Conservation (phyloP, 208 protist species). For the Acanthamoeba culbertsoni region DNA sequence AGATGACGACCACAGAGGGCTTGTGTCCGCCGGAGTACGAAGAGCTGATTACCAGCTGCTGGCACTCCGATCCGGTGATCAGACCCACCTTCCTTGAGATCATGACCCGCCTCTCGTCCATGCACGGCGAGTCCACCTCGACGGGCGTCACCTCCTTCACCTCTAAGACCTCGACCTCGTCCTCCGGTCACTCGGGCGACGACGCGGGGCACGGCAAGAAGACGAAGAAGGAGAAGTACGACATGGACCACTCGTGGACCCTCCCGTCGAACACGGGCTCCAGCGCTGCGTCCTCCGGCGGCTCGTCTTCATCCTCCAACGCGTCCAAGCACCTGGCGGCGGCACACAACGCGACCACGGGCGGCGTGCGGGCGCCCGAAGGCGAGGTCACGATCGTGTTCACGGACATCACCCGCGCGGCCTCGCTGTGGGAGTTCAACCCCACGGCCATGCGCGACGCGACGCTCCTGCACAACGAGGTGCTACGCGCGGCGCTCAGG, state of each 20-base stretch:
- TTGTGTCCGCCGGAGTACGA: not conserved
- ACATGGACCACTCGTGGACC: not conserved
- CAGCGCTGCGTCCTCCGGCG: not conserved
- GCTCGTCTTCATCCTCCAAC: not conserved
- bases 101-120: not conserved
- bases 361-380: not conserved
- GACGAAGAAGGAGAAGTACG: not conserved
- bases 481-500: not conserved
- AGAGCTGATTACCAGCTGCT: not conserved
- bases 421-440: not conserved
- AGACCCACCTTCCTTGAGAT: constrained; percentile 10
- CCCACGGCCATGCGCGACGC: not conserved
- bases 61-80: not conserved
- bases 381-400: not conserved
- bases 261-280: not conserved
- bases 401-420: not conserved
- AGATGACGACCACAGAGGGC: not conserved
- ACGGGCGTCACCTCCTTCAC: not conserved
- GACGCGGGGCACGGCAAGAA: not conserved
- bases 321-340: not conserved
- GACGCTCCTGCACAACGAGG: not conserved
- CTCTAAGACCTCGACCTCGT: not conserved
- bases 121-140: not conserved
- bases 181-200: not conserved
- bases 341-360: not conserved